Conservation (phyloP, 495 filamentous ascomycete species). For the Aspergillus steynii region DNA sequence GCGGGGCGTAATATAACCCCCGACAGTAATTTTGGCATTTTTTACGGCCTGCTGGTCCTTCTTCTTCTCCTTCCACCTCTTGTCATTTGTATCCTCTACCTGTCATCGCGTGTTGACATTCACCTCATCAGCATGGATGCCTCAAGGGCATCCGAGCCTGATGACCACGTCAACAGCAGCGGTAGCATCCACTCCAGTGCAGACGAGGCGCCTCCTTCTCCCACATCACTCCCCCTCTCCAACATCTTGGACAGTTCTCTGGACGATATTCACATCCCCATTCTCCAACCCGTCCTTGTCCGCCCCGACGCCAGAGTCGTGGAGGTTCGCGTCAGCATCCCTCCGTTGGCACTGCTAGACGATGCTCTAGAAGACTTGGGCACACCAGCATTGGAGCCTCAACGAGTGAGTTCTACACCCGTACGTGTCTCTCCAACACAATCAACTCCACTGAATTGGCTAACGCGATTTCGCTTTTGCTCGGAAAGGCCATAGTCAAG, state of each 20-base stretch:
- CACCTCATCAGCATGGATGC: neutral
- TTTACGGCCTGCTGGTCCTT: neutral
- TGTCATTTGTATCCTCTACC: neutral
- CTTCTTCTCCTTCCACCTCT: neutral
- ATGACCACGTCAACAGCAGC: neutral
- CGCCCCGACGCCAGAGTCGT: neutral
- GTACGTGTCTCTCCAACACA: neutral
- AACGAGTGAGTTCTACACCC: constrained; percentile 7
- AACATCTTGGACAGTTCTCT: constrained; percentile 14
- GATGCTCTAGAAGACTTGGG: constrained; percentile 6
- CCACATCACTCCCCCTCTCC: neutral
- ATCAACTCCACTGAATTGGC: neutral
- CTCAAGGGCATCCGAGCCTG: neutral
- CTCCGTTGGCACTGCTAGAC: constrained; percentile 7
- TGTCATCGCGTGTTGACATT: neutral
- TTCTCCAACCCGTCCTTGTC: neutral
- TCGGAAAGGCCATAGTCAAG: neutral
- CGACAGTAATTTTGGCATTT: neutral
- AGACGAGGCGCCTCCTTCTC: constrained; percentile 1
- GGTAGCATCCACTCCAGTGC: neutral
- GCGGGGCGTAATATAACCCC: neutral
- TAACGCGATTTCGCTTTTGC: neutral
- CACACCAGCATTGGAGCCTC: constrained; percentile 10
- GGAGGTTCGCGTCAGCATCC: neutral
- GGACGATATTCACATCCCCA: constrained; percentile 16